phyloP scores from a whole-genome alignment of 2,329 filamentous ascomycete genomes.

The Cordyceps pruinosa region DNA sequence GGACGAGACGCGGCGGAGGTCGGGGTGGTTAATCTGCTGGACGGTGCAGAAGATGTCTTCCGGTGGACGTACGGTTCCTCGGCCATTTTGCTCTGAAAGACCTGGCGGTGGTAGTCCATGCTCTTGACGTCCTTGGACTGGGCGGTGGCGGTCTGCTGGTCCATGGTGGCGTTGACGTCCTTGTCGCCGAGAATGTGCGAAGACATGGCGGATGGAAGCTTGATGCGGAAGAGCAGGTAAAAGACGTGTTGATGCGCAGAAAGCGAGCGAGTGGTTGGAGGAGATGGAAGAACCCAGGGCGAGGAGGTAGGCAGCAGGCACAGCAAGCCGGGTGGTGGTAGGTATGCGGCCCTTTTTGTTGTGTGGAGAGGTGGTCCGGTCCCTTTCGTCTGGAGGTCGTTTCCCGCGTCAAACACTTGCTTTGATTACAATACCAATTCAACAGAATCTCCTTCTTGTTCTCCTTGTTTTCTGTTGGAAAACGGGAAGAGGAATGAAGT shows the following conservation, averaged over 20 bases:
- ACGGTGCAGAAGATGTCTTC: not conserved
- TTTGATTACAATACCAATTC: constrained; percentile 1
- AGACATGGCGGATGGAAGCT: constrained; percentile 38
- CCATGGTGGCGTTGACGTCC: constrained; percentile 55
- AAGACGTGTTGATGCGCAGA: not conserved
- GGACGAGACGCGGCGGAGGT: not conserved
- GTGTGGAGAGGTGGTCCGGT: not conserved
- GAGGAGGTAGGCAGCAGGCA: not conserved
- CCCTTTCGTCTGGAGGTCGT: not conserved
- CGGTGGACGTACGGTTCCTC: constrained; percentile 51
- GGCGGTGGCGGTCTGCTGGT: constrained; percentile 20
- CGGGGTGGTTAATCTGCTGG: not conserved
- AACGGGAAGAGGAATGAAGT: not conserved
- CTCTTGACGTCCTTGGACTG: constrained; percentile 49
- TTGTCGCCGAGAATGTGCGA: constrained; percentile 55
- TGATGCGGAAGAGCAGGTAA: constrained; percentile 21
- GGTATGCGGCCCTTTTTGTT: not conserved
- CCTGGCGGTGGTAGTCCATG: constrained; percentile 73
- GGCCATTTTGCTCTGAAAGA: constrained; percentile 65
- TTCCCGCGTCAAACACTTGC: constrained; percentile 3
- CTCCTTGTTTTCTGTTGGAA: not conserved
- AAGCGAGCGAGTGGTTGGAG: not conserved
- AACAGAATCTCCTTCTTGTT: not conserved
- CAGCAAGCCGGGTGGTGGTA: not conserved
- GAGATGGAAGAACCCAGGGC: not conserved